Evolutionary conservation across 371 early-diverging fungal genomes (phyloP).

Genomic region (Mycotypha africana): DNA sequence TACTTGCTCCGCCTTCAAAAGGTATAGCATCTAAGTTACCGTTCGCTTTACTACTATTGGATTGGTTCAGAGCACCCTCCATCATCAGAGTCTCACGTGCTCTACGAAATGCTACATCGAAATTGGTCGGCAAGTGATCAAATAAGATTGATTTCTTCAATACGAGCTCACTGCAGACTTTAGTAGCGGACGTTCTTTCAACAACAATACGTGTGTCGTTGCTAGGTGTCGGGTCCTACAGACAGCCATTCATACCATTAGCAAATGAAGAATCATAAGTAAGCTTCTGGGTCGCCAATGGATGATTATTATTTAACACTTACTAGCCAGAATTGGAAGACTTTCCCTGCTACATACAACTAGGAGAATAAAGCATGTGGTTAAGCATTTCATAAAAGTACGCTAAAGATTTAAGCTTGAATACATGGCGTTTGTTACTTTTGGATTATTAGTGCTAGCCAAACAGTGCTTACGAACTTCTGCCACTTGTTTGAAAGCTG

Average conservation of each 20-base stretch:
- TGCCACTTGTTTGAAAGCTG: constrained; percentile 31
- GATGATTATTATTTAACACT: constrained; percentile 1
- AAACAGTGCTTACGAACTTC: constrained; percentile 33
- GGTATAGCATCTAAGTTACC: constrained; percentile 7
- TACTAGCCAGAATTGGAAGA: constrained; percentile 49
- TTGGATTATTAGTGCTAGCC: constrained; percentile 31
- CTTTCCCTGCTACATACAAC: constrained; percentile 44
- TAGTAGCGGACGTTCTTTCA: constrained; percentile 30
- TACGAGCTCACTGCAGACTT: constrained; percentile 38
- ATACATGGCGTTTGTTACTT: constrained; percentile 18
- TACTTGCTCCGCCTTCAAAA: not conserved
- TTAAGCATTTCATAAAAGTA: not conserved
- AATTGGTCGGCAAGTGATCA: constrained; percentile 45
- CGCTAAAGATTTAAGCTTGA: not conserved
- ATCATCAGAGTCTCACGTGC: constrained; percentile 40
- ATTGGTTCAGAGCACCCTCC: constrained; percentile 2
- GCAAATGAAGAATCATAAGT: not conserved
- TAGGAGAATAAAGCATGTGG: constrained; percentile 2
- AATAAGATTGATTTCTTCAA: constrained; percentile 36
- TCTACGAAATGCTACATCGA: constrained; percentile 38
- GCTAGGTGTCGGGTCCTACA: constrained; percentile 38
- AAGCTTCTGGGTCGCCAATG: no score
- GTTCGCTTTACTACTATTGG: not conserved
- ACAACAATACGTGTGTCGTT: constrained; percentile 43
- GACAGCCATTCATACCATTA: not conserved